phyloP scores from a whole-genome alignment of 306 rosid species.

The Prunus mume region DNA sequence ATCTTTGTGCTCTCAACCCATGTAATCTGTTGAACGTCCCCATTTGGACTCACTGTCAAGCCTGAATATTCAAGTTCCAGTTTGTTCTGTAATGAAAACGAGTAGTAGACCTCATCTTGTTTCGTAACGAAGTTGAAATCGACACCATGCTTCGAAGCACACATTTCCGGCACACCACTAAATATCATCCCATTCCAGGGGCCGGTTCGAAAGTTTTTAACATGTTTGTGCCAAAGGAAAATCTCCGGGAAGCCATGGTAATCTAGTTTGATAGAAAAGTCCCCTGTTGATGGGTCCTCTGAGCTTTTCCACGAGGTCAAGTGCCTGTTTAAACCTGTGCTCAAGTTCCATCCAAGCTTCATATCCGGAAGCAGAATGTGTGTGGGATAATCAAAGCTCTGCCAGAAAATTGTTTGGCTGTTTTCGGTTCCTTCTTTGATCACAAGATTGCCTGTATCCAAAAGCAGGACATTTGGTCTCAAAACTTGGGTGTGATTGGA shows the following conservation, averaged over 20 bases:
- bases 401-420: constrained; percentile 44
- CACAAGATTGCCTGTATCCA: constrained; percentile 61
- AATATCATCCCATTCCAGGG: constrained; percentile 77
- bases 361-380: constrained; percentile 65
- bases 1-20: constrained; percentile 37
- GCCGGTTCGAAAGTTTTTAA: constrained; percentile 38
- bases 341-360: constrained; percentile 67
- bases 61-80: constrained; percentile 31
- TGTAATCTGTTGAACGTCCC: constrained; percentile 36
- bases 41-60: constrained; percentile 30
- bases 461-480: constrained; percentile 45
- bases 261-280: constrained; percentile 41
- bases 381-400: constrained; percentile 72
- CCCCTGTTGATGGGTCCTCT: constrained; percentile 57
- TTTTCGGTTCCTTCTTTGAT: constrained; percentile 27
- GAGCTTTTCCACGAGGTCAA: constrained; percentile 51
- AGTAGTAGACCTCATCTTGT: constrained; percentile 44
- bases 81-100: constrained; percentile 20
- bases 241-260: constrained; percentile 55
- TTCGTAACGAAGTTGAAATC: constrained; percentile 27
- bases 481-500: constrained; percentile 31
- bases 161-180: constrained; percentile 77
- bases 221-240: constrained; percentile 23
- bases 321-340: constrained; percentile 32
- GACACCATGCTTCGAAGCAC: constrained; percentile 15